Conservation (phyloP, 306 rosid genomes). For the Echinosophora koreensis region DNA sequence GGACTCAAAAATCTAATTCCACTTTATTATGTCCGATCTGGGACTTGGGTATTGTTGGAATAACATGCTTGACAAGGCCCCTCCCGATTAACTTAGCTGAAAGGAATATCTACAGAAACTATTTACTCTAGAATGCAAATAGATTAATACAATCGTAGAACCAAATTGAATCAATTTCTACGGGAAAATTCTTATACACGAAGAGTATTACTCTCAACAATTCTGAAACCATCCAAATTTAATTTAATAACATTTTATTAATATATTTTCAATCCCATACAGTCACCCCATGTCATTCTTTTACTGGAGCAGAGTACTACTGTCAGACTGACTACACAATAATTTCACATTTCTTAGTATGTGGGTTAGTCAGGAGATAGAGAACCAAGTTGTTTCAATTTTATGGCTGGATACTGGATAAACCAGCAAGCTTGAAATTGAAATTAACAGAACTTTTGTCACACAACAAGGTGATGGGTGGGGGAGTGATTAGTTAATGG, state of each 20-base stretch:
- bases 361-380: neutral
- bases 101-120: neutral
- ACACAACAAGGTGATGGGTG: too few species aligned
- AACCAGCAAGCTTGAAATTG: neutral
- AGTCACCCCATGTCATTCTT: too few species aligned
- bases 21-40: neutral
- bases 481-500: neutral
- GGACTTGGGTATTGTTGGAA: neutral
- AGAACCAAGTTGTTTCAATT: neutral
- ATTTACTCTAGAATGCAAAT: slow-evolving; percentile 1
- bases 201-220: too few species aligned
- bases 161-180: neutral
- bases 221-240: too few species aligned
- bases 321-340: too few species aligned
- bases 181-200: neutral
- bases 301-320: too few species aligned
- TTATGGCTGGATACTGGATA: neutral
- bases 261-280: too few species aligned
- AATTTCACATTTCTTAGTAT: neutral
- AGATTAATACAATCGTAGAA: neutral
- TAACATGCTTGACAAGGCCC: slow-evolving; percentile 11
- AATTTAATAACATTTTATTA: too few species aligned
- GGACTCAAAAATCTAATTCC: neutral
- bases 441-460: too few species aligned
- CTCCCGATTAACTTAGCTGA: neutral